A percentile compares a stretch with the other conserved stretches of the same genome.
These are phyloP conservation scores for Termitomyces sp. DNA, from an alignment of 768 basidiomycete species.

Conservation along the genomic window DNA sequence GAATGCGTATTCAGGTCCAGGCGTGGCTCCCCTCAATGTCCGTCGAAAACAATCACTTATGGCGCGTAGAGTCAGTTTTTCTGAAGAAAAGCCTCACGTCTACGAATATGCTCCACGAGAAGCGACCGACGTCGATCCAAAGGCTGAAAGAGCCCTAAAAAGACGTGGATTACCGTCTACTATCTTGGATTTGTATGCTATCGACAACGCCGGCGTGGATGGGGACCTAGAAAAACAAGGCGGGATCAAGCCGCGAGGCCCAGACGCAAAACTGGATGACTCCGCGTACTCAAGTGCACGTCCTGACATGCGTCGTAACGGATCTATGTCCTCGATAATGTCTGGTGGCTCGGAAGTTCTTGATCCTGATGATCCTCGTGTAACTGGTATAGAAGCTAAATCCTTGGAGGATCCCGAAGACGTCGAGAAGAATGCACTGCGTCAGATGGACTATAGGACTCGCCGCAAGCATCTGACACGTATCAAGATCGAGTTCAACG, in stretches of 20 bases:
- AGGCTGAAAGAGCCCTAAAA: slow-evolving; percentile 33
- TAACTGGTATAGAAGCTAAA: slow-evolving; percentile 55
- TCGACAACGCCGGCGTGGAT: slow-evolving; percentile 29
- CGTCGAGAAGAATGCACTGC: slow-evolving; percentile 57
- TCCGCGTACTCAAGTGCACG: slow-evolving; percentile 23
- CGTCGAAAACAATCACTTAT: slow-evolving; percentile 25
- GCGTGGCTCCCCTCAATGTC: slow-evolving; percentile 18
- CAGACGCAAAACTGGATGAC: slow-evolving; percentile 21
- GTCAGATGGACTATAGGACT: slow-evolving; percentile 65
- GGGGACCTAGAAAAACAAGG: slow-evolving; percentile 17
- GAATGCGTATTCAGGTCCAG: slow-evolving; percentile 34
- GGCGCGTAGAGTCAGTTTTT: slow-evolving; percentile 42
- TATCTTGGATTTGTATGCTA: slow-evolving; percentile 51
- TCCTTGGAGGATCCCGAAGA: slow-evolving; percentile 60
- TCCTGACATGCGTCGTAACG: slow-evolving; percentile 33
- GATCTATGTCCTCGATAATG: slow-evolving; percentile 44
- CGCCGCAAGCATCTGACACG: slow-evolving; percentile 65
- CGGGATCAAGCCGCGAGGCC: slow-evolving; percentile 13
- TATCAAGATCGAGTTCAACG: slow-evolving; percentile 71
- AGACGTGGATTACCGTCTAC: slow-evolving; percentile 49
- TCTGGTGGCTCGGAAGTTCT: slow-evolving; percentile 48
- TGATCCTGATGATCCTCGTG: slow-evolving; percentile 72
- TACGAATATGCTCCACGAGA: slow-evolving; percentile 23
- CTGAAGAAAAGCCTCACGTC: slow-evolving; percentile 25
- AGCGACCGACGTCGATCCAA: slow-evolving; percentile 19